phyloP scores from a whole-genome alignment of 2,329 filamentous ascomycete species.

The Epicoccum sorghinum region DNA sequence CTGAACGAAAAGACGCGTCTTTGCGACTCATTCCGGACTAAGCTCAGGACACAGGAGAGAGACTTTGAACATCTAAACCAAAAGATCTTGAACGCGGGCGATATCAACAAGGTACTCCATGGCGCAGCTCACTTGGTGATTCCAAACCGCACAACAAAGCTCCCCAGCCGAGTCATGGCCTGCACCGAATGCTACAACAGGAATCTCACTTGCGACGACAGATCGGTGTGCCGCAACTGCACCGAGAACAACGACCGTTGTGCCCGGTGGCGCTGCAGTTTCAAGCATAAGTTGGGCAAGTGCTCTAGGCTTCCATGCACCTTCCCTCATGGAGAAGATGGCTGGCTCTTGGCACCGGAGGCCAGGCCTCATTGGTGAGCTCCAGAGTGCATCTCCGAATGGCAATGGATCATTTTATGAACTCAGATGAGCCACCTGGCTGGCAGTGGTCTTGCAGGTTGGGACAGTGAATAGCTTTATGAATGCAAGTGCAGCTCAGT shows the following conservation, averaged over 20 bases:
- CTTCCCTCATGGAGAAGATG: constrained; percentile 23
- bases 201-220: constrained; percentile 33
- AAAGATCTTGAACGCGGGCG: constrained; percentile 10
- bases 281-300: constrained; percentile 29
- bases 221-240: constrained; percentile 31
- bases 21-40: constrained; percentile 25
- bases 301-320: constrained; percentile 32
- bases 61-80: background rate
- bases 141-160: constrained; percentile 22
- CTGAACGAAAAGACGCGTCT: constrained; percentile 29
- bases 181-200: constrained; percentile 40
- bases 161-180: constrained; percentile 27
- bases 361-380: constrained; percentile 5
- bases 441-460: no score
- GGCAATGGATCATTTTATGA: background rate
- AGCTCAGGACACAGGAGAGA: constrained; percentile 17
- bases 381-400: background rate
- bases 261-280: constrained; percentile 37
- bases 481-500: no score
- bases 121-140: constrained; percentile 36
- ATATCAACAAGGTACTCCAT: constrained; percentile 23
- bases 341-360: constrained; percentile 1
- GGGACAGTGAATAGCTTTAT: no score
- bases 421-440: no score
- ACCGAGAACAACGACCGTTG: constrained; percentile 25